Evolutionary conservation across 805 yeast genomes (phyloP).

Genomic region (Cyberlindnera suaveolens): DNA sequence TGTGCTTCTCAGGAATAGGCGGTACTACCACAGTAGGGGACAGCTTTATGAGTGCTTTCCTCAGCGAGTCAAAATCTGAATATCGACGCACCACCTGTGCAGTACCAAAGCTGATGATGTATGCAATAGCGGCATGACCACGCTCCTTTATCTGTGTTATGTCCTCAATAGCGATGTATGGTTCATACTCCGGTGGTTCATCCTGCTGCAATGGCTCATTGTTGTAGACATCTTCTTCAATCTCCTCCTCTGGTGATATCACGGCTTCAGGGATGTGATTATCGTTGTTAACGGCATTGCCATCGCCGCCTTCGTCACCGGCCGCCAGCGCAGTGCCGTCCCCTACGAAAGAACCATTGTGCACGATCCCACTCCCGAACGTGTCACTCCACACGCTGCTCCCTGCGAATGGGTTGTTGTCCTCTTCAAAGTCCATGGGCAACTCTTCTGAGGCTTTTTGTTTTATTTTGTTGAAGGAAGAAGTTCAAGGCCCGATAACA

Average conservation of each 20-base stretch:
- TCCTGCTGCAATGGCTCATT: not conserved
- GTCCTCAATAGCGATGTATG: conserved; percentile 7
- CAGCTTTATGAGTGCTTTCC: conserved; percentile 60
- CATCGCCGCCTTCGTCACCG: not conserved
- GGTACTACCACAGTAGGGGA: conserved; percentile 85
- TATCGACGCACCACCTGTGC: conserved; percentile 69
- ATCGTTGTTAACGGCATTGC: not conserved
- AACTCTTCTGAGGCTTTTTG: not conserved
- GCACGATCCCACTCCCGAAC: not conserved
- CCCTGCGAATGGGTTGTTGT: conserved; percentile 29
- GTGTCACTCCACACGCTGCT: conserved; percentile 15
- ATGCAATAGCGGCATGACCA: conserved; percentile 61
- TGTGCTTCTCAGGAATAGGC: conserved; percentile 88
- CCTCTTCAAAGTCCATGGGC: conserved; percentile 22
- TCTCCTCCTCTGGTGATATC: not conserved
- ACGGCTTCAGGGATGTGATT: not conserved
- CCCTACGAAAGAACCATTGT: not conserved
- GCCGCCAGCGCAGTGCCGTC: not conserved
- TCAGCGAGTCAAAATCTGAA: conserved; percentile 83
- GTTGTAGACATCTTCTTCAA: not conserved
- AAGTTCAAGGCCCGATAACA: not conserved
- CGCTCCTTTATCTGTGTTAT: conserved; percentile 57
- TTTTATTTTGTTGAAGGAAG: not conserved
- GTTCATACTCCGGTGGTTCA: not conserved
- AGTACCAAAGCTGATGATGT: conserved; percentile 58